Conservation (phyloP, 176 grass and related monocot species). For the Ananas comosus region DNA sequence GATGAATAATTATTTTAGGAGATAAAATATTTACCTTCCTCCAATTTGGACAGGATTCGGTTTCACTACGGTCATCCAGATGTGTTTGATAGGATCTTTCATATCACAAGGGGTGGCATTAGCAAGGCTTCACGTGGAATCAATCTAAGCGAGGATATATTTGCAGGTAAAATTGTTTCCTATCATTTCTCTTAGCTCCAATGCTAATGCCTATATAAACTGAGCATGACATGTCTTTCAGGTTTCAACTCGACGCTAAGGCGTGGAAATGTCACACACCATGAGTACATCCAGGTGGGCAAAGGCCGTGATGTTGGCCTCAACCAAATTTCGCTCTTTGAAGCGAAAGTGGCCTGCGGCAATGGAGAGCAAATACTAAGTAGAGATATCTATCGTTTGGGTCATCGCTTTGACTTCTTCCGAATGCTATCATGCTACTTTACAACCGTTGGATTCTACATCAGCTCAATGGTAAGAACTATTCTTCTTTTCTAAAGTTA, state of each 20-base stretch:
- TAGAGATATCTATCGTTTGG: constrained; percentile 77
- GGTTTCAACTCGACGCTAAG: constrained; percentile 87
- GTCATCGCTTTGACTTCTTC: constrained; percentile 90
- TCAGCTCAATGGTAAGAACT: constrained; percentile 72
- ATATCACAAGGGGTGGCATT: constrained; percentile 89
- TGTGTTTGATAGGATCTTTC: constrained; percentile 96
- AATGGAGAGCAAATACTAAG: constrained; percentile 83
- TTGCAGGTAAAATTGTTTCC: constrained; percentile 43
- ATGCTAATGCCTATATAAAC: constrained; percentile 10
- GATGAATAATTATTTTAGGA: not conserved
- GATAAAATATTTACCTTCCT: not conserved
- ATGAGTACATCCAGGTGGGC: constrained; percentile 91
- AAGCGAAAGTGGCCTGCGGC: constrained; percentile 91
- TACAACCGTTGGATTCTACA: constrained; percentile 83
- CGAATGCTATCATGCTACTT: constrained; percentile 83
- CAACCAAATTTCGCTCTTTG: constrained; percentile 85
- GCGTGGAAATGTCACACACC: constrained; percentile 81
- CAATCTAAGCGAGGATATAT: constrained; percentile 76
- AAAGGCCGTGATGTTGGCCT: constrained; percentile 91
- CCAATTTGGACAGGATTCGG: constrained; percentile 54
- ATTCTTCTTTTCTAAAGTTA: not conserved
- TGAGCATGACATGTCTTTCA: constrained; percentile 21
- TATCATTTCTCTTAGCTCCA: constrained; percentile 24
- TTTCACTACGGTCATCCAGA: constrained; percentile 98
- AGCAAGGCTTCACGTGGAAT: constrained; percentile 89